Evolutionary conservation across 176 grass and related monocot species (phyloP), one percentile per base, ranked within the genome.

Genomic region (Paspalum vaginatum): DNA sequence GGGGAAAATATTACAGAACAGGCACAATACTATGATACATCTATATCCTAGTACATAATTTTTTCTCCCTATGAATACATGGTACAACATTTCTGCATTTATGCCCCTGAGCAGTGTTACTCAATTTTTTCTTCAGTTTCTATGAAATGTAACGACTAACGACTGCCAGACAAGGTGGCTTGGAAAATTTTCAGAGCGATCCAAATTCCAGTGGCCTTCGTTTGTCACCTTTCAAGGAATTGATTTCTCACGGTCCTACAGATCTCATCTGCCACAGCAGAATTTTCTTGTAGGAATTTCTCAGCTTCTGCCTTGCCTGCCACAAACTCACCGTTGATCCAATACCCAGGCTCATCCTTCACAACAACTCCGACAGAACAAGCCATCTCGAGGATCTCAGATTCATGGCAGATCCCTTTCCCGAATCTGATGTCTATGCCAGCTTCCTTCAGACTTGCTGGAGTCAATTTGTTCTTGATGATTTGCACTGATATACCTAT

Each of bases 381-480:
- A 84, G 90, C 90, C 86, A 93, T 82, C 63, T 95, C 90, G 49
- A 99, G 79, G 65, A 99, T 86, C 52, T 99, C 96, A 10, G 84
- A 84, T 83, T 93, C 96, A 22, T 79, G 74, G 44, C 84, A 83
- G 58, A 99, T 89, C 46, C 96, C 92, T 44, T 68, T 91, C 6
- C 96, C 96, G 84, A 98, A 98, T 89, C 63, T 63, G 27, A 99
- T 89, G 57, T 91, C 82, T 9, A 99, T 78, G 49, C 71, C 71
- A 61, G 96, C 88, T 89, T 95, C 89, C 88, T 87, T 95, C 71
- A 93, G 82, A 25, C 50, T 68, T 17, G 86, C 90, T 60, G 96
- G 92, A 78, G 88, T 86, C 68, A 99, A 71, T 85, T 95, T 99
- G 68, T 99, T 99, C 76, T 99, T 93, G 64, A 89, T 81, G 76